These are phyloP conservation scores for Solanum verrucosum DNA, from an alignment of 257 asterid species.

Conservation along the genomic window DNA sequence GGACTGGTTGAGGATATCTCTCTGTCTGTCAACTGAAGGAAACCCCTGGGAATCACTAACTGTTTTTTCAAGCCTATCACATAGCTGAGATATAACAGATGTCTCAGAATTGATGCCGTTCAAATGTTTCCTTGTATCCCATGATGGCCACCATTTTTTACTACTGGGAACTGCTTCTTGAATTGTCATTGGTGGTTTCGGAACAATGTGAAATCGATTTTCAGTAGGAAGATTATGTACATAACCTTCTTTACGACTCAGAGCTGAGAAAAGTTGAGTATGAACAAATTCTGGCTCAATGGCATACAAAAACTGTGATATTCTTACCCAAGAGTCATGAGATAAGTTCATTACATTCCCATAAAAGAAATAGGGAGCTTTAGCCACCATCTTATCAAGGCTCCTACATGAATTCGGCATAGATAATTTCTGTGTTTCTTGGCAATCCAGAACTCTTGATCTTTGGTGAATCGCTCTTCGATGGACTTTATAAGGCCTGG, in stretches of 20 bases:
- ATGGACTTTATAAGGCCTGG: slow-evolving; percentile 4
- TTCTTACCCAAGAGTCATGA: slow-evolving; percentile 56
- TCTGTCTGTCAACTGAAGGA: slow-evolving; percentile 40
- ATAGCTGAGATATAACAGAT: slow-evolving; percentile 22
- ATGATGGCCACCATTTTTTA: slow-evolving; percentile 73
- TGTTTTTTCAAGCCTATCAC: slow-evolving; percentile 53
- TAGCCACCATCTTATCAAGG: slow-evolving; percentile 37
- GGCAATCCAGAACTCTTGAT: slow-evolving; percentile 22
- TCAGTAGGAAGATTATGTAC: slow-evolving; percentile 74
- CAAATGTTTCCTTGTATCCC: slow-evolving; percentile 78
- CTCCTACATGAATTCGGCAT: slow-evolving; percentile 35
- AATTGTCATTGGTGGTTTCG: slow-evolving; percentile 64
- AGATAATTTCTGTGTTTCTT: slow-evolving; percentile 23
- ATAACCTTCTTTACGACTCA: slow-evolving; percentile 73
- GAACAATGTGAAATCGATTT: slow-evolving; percentile 47
- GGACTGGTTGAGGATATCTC: slow-evolving; percentile 47
- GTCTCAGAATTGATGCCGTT: slow-evolving; percentile 34
- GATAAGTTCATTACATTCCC: slow-evolving; percentile 48
- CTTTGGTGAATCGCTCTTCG: slow-evolving; percentile 17
- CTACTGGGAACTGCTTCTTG: slow-evolving; percentile 54
- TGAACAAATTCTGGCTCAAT: slow-evolving; percentile 64
- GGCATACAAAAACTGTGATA: slow-evolving; percentile 62
- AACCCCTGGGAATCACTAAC: slow-evolving; percentile 36
- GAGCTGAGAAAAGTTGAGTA: slow-evolving; percentile 47
- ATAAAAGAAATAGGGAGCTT: slow-evolving; percentile 75